Conservation (phyloP, 768 basidiomycete genomes). For the Pholiota molesta region DNA sequence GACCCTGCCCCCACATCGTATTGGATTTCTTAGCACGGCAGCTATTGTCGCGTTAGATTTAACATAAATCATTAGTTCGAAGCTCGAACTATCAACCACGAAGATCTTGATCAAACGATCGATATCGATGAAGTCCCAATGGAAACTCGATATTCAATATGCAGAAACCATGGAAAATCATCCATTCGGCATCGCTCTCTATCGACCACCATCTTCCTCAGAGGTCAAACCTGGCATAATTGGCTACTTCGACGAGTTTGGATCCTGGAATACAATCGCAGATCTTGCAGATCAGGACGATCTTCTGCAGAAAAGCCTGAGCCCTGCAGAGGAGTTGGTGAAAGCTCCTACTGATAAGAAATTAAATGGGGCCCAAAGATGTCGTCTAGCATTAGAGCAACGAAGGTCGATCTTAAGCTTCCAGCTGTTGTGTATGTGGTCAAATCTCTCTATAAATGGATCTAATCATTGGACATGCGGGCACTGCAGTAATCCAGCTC, state of each 20-base stretch:
- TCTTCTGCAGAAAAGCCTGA: constrained; percentile 18
- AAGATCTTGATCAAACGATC: background rate
- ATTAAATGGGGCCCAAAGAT: constrained; percentile 27
- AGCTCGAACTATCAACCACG: background rate
- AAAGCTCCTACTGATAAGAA: constrained; percentile 22
- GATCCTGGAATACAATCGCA: constrained; percentile 26
- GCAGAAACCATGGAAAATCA: constrained; percentile 27
- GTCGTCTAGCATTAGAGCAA: constrained; percentile 17
- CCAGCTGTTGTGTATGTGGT: constrained; percentile 25
- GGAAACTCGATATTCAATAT: constrained; percentile 23
- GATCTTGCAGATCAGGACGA: constrained; percentile 16
- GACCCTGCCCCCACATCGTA: background rate
- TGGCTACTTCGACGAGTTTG: constrained; percentile 27
- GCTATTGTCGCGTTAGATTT: no score
- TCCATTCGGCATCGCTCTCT: constrained; percentile 27
- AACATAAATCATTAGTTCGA: no score
- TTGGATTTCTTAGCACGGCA: background rate
- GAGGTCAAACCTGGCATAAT: constrained; percentile 21
- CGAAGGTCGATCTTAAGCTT: constrained; percentile 15
- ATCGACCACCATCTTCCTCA: constrained; percentile 17
- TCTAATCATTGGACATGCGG: background rate
- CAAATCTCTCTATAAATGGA: no score
- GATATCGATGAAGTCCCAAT: constrained; percentile 9
- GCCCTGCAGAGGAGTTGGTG: constrained; percentile 16
- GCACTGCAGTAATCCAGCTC: constrained; percentile 15